Conservation (phyloP, 1,139 yeast genomes). For the Arxiozyma slooffiae region DNA sequence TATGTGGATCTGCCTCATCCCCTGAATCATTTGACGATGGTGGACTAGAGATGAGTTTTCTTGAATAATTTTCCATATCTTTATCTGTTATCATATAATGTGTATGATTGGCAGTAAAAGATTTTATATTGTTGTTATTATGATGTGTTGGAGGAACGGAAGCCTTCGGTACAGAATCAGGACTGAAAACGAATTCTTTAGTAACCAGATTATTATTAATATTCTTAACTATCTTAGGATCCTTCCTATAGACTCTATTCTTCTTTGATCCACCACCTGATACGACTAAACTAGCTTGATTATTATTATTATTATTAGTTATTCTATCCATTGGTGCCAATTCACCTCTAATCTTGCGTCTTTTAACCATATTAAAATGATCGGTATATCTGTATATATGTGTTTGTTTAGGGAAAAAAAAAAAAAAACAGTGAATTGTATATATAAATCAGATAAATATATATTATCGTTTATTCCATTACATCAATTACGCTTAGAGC, state of each 20-base stretch:
- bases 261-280: background rate
- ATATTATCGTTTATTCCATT: no score
- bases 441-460: no score
- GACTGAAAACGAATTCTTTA: conserved; percentile 7
- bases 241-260: conserved; percentile 8
- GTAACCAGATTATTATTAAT: conserved; percentile 3
- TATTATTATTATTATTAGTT: background rate
- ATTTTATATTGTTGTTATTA: background rate
- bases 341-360: conserved; percentile 1
- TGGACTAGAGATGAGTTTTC: background rate
- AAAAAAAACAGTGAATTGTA: no score
- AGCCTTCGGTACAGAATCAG: background rate
- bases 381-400: no score
- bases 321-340: conserved; percentile 1
- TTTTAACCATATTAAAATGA: background rate
- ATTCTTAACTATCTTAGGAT: conserved; percentile 6
- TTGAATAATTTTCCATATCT: background rate
- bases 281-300: background rate
- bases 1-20: background rate
- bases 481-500: no score
- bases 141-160: background rate
- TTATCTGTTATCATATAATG: background rate
- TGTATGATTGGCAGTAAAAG: background rate
- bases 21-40: background rate
- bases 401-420: no score